phyloP scores from a whole-genome alignment of 148 eudicot genomes.

The Spergularia bocconei region DNA sequence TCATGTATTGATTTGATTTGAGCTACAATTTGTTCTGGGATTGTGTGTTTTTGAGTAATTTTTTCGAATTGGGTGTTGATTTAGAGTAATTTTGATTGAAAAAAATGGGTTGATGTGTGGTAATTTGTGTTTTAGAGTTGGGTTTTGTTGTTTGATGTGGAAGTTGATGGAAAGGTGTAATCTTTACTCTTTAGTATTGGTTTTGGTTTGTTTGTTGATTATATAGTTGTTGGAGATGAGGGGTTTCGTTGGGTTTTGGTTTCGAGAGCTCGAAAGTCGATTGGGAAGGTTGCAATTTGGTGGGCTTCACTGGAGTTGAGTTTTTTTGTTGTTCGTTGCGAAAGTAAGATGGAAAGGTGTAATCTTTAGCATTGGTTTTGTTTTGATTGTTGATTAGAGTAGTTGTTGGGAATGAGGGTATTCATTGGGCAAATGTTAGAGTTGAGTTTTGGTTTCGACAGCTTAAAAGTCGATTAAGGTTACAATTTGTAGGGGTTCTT shows the following conservation, averaged over 20 bases:
- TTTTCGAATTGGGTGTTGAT: not conserved
- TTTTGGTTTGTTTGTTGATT: not conserved
- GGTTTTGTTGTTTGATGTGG: not conserved
- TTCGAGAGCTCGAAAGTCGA: not conserved
- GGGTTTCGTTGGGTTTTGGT: not conserved
- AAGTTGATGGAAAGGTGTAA: no score
- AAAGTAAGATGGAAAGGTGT: not conserved
- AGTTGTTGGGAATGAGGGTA: not conserved
- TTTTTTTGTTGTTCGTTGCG: not conserved
- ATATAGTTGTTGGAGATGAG: not conserved
- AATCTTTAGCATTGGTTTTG: not conserved
- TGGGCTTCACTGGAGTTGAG: no score
- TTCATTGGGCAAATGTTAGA: not conserved
- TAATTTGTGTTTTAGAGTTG: not conserved
- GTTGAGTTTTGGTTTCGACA: not conserved
- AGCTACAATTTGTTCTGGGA: not conserved
- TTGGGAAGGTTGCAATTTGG: no score
- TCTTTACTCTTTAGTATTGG: not conserved
- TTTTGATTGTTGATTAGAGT: not conserved
- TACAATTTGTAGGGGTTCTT: no score
- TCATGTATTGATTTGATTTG: not conserved
- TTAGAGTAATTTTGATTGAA: not conserved
- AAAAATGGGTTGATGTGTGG: not conserved
- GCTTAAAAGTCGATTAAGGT: not conserved
- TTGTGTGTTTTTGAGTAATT: not conserved